Conservation (phyloP, 768 basidiomycete genomes). For the Glaciozyma martinii region DNA sequence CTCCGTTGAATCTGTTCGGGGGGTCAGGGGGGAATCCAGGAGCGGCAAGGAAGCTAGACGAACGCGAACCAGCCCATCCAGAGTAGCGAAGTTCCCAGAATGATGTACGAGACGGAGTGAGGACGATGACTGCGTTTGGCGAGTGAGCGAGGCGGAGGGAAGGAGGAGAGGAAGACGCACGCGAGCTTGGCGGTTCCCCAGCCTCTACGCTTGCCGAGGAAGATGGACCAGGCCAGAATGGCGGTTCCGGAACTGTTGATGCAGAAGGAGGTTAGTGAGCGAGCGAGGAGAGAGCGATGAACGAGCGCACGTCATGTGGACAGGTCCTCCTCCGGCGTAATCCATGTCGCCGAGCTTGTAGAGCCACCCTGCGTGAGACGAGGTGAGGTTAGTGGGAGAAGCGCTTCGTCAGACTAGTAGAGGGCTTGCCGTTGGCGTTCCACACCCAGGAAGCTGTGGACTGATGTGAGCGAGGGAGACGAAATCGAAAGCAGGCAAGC, state of each 20-base stretch:
- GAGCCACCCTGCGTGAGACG: slow-evolving; percentile 73
- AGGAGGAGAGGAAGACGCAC: neutral
- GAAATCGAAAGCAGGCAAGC: no score
- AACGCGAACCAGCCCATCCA: slow-evolving; percentile 51
- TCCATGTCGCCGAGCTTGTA: slow-evolving; percentile 44
- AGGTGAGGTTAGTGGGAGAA: slow-evolving; percentile 55
- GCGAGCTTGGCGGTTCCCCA: neutral
- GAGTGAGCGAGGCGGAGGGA: neutral
- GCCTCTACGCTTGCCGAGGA: slow-evolving; percentile 63
- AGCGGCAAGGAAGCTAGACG: no score
- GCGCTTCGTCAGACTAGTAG: no score
- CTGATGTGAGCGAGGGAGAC: no score
- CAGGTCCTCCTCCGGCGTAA: slow-evolving; percentile 83
- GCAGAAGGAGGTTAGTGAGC: slow-evolving; percentile 35
- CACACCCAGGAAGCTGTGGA: no score
- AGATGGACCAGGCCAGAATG: slow-evolving; percentile 75
- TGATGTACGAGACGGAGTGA: slow-evolving; percentile 65
- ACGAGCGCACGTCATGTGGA: slow-evolving; percentile 42
- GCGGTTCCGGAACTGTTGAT: slow-evolving; percentile 76
- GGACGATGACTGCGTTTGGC: slow-evolving; percentile 31
- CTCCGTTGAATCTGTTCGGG: slow-evolving; percentile 58
- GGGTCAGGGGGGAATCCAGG: no score
- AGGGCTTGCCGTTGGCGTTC: no score
- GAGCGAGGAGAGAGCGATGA: neutral
- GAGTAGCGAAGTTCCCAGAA: slow-evolving; percentile 83